Base-by-base conservation (phyloP, 2,329 filamentous ascomycete genomes). In the Claviceps purpurea region DNA sequence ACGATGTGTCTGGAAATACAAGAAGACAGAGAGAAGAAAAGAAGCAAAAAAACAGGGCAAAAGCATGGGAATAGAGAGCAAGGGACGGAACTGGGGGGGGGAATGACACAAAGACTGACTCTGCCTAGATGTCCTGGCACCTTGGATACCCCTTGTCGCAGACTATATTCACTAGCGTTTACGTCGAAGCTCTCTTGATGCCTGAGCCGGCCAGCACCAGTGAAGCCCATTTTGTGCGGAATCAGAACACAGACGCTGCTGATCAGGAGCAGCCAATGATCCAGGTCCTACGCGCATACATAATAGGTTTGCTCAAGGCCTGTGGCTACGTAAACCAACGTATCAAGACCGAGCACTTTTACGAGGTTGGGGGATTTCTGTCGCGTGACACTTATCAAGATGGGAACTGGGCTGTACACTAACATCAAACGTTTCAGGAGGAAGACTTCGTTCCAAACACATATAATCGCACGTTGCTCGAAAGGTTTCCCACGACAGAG, bases 381-480 rank as follows among this genome's bases (percentile, higher is more conserved):
- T 43, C 10, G n/a, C n/a, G 11, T 37, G 26, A 16, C n/a, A 30
- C 18, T 20, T 11, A 5, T n/a, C 10, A 18, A 24, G 16, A 18
- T 18, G 18, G 16, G 22, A 18, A n/a, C 8, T 34, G 30, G 26
- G 6, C n/a, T 20, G 8, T 30, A 7, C 22, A 38, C 46, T 30
- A 24, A 52, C 18, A 41, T 16, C 10, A 6, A 14, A 6, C 18
- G 6, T 39, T 51, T 46, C 37, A 91, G 84, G 93, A 98, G 69
- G 93, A 98, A 68, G 93, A 98, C 62, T 96, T 98, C 64, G 88
- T 94, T 20, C 90, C 89, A 6, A 89, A 95, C 65, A 86, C 90
- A 0, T 97, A 93, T 64, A 85, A 89, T 58, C 80, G 90, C 40
- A 81, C 80, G 13, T 72, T 98, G 1, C 74, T 97, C 6, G 79